Evolutionary conservation across 495 filamentous ascomycete species (phyloP).

Genomic region (Hypoxylon trugodes): DNA sequence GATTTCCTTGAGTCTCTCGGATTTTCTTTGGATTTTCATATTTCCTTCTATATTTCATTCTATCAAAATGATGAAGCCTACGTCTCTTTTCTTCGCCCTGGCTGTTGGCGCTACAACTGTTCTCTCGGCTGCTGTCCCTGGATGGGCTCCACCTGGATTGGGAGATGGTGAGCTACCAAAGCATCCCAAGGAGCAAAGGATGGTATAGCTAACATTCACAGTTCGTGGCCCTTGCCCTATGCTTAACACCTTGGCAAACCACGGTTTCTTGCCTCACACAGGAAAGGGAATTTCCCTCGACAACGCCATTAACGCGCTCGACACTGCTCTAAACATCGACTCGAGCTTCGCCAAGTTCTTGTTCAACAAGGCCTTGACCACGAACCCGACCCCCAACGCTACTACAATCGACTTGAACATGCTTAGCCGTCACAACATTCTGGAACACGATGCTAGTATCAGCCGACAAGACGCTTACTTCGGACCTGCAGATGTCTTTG

Average conservation of each 20-base stretch:
- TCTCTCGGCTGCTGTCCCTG: neutral
- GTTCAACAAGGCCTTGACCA: slow-evolving; percentile 52
- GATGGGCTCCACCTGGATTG: slow-evolving; percentile 19
- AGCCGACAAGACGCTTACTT: slow-evolving; percentile 56
- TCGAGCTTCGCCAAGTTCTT: slow-evolving; percentile 45
- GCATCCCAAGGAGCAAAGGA: slow-evolving; percentile 19
- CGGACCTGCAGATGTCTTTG: slow-evolving; percentile 55
- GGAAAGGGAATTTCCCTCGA: slow-evolving; percentile 51
- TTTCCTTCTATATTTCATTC: too few species aligned
- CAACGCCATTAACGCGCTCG: slow-evolving; percentile 48
- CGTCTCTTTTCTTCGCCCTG: slow-evolving; percentile 15
- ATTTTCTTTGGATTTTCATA: too few species aligned
- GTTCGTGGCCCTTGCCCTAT: slow-evolving; percentile 51
- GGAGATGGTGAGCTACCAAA: slow-evolving; percentile 35
- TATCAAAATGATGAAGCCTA: slow-evolving; percentile 23
- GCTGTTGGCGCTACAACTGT: slow-evolving; percentile 22
- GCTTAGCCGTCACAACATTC: slow-evolving; percentile 56
- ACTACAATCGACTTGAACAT: slow-evolving; percentile 59
- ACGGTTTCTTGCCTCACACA: slow-evolving; percentile 47
- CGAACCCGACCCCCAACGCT: slow-evolving; percentile 60
- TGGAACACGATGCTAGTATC: slow-evolving; percentile 63
- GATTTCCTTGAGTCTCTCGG: too few species aligned
- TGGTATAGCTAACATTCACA: slow-evolving; percentile 24
- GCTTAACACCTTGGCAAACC: slow-evolving; percentile 52
- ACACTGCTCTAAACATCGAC: slow-evolving; percentile 55